Evolutionary conservation across 306 rosid genomes (phyloP).

Genomic region (Parietaria judaica): DNA sequence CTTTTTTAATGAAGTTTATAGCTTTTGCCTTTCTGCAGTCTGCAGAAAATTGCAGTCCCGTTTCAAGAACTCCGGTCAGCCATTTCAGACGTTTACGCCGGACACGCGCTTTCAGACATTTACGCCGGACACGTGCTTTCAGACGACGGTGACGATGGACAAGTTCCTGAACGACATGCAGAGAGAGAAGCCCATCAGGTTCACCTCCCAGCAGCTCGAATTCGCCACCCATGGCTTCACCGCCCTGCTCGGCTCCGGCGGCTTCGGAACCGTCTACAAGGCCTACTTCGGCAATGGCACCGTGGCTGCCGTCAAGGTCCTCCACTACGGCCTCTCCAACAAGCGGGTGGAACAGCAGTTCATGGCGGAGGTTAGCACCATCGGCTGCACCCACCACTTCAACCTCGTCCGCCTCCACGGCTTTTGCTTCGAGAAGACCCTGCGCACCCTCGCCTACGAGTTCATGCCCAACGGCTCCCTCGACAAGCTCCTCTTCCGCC

Average conservation of each 20-base stretch:
- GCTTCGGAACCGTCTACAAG: constrained; percentile 35
- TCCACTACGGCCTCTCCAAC: constrained; percentile 10
- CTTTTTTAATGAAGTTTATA: no score
- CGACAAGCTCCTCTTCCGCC: constrained; percentile 30
- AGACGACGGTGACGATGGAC: constrained; percentile 18
- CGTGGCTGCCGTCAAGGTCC: constrained; percentile 38
- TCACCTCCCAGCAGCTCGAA: constrained; percentile 18
- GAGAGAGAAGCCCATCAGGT: constrained; percentile 35
- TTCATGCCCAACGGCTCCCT: background rate
- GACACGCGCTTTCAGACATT: no score
- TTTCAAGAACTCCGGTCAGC: no score
- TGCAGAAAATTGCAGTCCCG: no score
- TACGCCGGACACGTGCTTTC: constrained; percentile 3
- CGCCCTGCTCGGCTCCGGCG: constrained; percentile 36
- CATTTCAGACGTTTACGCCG: no score
- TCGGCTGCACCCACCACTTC: constrained; percentile 17
- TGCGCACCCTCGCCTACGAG: no score
- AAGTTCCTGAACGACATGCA: constrained; percentile 31
- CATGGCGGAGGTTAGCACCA: constrained; percentile 12
- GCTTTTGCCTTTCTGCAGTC: no score
- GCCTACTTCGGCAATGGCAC: constrained; percentile 31
- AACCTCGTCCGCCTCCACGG: constrained; percentile 37
- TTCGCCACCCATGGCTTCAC: constrained; percentile 35
- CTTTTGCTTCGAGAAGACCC: constrained; percentile 18
- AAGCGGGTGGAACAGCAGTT: constrained; percentile 34